Evolutionary conservation across 139 green algal species (phyloP), one percentile per base, ranked within the genome.

Genomic region (Nannochloris sp.): DNA sequence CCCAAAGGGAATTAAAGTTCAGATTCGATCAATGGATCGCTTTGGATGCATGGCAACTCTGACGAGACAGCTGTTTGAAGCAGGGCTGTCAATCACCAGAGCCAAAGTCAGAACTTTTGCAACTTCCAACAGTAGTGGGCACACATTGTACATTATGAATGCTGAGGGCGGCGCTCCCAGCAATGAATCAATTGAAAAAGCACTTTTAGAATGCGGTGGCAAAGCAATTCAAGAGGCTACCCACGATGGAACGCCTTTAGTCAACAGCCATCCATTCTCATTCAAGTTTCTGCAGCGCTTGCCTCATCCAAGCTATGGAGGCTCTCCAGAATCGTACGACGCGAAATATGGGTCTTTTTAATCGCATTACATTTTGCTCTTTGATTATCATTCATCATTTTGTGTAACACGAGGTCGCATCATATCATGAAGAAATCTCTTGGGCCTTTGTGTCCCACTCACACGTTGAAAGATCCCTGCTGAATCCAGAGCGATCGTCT

Each of bases 121-220:
- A 24, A 67, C 67, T 12, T 69, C 58, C 62, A 70, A 72, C 21
- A 64, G 21, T 57, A 66, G 49, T 53, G 75, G 73, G 7, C 79
- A 85, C 69, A 85, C 79, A 24, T 79, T 85, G 25, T 85, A 83
- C 43, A 74, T 85, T 19, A 85, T 83, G 75, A 64, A 69, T 43
- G 65, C 61, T 1, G 14, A 34, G 3, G 69, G 68, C 8, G 56
- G 34, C 18, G 60, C 68, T 8, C 73, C 73, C 3, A 66, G 78
- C 51, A 72, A 62, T 9, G 7, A 31, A 21, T 31, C 44, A 51
- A 66, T 85, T 12, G 65, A 85, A 69, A 36, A 21, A 12, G 72
- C 69, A 7, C 80, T 74, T 62, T 36, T 53, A 18, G 48, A 66
- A 36, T 64, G 74, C 44, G 75, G 79, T 25, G 79, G 79, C 2